phyloP scores from a whole-genome alignment of 2,329 filamentous ascomycete species.

The Penicillium sp. region DNA sequence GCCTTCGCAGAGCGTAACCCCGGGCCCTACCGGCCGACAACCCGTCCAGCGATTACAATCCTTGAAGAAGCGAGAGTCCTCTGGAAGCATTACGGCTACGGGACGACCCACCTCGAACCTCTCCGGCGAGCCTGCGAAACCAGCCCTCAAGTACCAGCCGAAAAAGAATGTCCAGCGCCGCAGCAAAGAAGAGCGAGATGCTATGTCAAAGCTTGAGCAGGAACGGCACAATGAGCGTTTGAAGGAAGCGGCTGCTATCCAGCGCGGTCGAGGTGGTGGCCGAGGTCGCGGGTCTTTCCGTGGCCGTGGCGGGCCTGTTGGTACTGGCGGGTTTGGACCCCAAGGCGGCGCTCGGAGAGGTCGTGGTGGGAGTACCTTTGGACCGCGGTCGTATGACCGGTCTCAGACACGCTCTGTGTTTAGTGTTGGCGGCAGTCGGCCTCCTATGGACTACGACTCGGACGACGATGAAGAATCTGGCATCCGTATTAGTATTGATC shows the following conservation, averaged over 20 bases:
- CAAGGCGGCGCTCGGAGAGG: conserved; percentile 25
- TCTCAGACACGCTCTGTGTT: conserved; percentile 28
- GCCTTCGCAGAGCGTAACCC: conserved; percentile 17
- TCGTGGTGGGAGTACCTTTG: conserved; percentile 25
- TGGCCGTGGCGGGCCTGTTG: conserved; percentile 35
- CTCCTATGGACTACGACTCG: conserved; percentile 35
- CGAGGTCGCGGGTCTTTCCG: conserved; percentile 36
- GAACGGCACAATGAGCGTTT: conserved; percentile 45
- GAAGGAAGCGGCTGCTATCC: conserved; percentile 46
- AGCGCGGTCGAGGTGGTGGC: conserved; percentile 37
- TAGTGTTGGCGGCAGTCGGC: conserved; percentile 25
- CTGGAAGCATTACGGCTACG: conserved; percentile 41
- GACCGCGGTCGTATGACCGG: conserved; percentile 1
- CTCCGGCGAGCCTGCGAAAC: conserved; percentile 38
- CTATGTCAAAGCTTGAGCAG: conserved; percentile 47
- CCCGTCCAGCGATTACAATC: conserved; percentile 49
- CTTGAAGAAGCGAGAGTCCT: conserved; percentile 43
- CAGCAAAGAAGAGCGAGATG: conserved; percentile 52
- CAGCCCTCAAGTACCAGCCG: conserved; percentile 49
- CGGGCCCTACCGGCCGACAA: conserved; percentile 31
- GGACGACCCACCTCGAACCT: conserved; percentile 26
- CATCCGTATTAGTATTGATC: conserved; percentile 59
- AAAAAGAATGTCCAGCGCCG: conserved; percentile 43
- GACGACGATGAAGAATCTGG: conserved; percentile 53
- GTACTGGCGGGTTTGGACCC: conserved; percentile 26